Base-by-base conservation (phyloP, 2,329 filamentous ascomycete species). In the Cladosporium austrohemisphaericum region DNA sequence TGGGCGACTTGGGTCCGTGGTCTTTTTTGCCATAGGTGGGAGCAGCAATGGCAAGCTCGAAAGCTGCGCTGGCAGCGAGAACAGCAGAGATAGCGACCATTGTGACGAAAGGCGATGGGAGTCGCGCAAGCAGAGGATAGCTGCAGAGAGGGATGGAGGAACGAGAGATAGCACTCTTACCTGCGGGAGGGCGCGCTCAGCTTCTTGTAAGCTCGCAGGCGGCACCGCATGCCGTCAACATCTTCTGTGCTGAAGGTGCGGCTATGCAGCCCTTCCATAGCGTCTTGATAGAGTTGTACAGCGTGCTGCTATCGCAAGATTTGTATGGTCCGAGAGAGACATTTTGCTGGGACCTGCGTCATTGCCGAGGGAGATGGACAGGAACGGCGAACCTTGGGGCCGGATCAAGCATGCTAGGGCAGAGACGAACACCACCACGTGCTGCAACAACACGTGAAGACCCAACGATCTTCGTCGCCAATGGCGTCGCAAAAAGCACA, bases 41-140 rank as follows among this genome's bases (percentile, higher is more conserved):
- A 28, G 38, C 47, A 41, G 49, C 49, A 16, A 29, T 25, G n/a
- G 43, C 49, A 14, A 51, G 38, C 23, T 47, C 36, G 23, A 48
- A 32, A 19, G 43, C 41, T 14, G 49, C 41, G 16, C 26, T 29
- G 26, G 28, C 26, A 20, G 49, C 35, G 35, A 51, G 38, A 22
- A 51, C 13, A 10, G 37, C 28, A 19, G 43, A 36, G 23, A 43
- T 6, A 16, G 49, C 25, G 20, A 38, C 23, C 49, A 48, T 51
- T 8, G 18, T 20, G n/a, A n/a, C 41, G 38, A 38, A 16, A 22
- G 22, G 20, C 37, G 22, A 28, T n/a, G 32, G 14, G 13, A 18
- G 23, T 14, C 7, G 19, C 4, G 31, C 23, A 16, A 36, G 33
- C 14, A 28, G 37, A 20, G 11, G 19, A 13, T 20, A 11, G 22